These are phyloP conservation scores for Rubus idaeus DNA, from an alignment of 306 rosid genomes.

Conservation along the genomic window DNA sequence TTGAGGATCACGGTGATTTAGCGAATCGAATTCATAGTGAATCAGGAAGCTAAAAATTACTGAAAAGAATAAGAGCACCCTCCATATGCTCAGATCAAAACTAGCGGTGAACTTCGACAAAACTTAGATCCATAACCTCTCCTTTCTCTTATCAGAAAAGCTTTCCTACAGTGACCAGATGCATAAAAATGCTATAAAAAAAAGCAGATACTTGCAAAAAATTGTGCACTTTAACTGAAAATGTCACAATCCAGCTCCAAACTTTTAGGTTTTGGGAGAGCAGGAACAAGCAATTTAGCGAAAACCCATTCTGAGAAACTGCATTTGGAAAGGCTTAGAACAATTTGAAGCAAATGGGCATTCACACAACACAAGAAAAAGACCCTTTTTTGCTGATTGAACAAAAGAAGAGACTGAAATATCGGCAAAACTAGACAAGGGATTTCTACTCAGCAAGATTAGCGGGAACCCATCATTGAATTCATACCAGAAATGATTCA, in stretches of 20 bases:
- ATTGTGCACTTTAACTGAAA: constrained; percentile 32
- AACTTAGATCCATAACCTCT: constrained; percentile 46
- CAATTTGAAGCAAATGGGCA: constrained; percentile 42
- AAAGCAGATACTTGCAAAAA: constrained; percentile 38
- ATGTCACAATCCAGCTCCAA: constrained; percentile 29
- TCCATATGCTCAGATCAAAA: constrained; percentile 40
- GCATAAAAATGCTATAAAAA: constrained; percentile 31
- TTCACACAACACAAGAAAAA: constrained; percentile 27
- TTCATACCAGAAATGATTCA: constrained; percentile 37
- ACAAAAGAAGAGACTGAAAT: constrained; percentile 18
- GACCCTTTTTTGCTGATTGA: constrained; percentile 17
- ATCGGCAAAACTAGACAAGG: constrained; percentile 20
- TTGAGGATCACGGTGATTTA: constrained; percentile 20
- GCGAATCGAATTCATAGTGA: constrained; percentile 30
- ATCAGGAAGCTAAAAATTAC: constrained; percentile 19
- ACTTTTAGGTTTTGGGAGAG: constrained; percentile 29
- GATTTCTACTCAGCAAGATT: constrained; percentile 26
- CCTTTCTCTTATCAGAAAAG: constrained; percentile 19
- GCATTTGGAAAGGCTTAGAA: constrained; percentile 45
- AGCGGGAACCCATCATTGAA: constrained; percentile 70
- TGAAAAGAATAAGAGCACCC: constrained; percentile 27
- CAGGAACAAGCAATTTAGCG: constrained; percentile 49
- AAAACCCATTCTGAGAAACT: constrained; percentile 47
- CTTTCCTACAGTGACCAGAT: constrained; percentile 25
- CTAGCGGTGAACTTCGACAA: constrained; percentile 41